phyloP scores from a whole-genome alignment of 2,329 filamentous ascomycete genomes.

The Dactylellina drechsleri region DNA sequence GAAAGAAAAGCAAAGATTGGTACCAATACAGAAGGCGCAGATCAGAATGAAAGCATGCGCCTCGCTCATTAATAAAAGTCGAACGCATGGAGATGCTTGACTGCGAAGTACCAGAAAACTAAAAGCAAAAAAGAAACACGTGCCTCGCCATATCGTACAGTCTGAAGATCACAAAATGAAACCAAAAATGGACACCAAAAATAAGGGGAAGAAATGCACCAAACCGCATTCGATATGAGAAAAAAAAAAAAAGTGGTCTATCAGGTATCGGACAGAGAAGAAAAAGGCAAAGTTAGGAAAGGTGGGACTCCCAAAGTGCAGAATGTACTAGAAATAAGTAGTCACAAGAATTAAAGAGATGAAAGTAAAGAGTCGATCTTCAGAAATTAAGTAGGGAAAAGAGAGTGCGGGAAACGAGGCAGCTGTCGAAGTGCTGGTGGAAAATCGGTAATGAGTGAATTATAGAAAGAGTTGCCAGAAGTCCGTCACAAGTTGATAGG shows the following conservation, averaged over 20 bases:
- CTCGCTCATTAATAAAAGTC: slow-evolving; percentile 8
- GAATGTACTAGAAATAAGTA: slow-evolving; percentile 14
- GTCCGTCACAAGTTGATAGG: slow-evolving; percentile 24
- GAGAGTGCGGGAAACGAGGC: slow-evolving; percentile 40
- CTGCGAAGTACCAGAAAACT: slow-evolving; percentile 1
- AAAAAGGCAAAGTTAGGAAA: slow-evolving; percentile 11
- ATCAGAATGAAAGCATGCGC: background rate
- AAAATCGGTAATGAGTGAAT: slow-evolving; percentile 14
- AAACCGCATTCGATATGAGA: slow-evolving; percentile 11
- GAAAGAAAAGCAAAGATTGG: slow-evolving; percentile 7
- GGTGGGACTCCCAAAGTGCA: slow-evolving; percentile 30
- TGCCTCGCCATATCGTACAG: slow-evolving; percentile 42
- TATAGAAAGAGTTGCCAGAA: slow-evolving; percentile 43
- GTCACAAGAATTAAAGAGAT: slow-evolving; percentile 22
- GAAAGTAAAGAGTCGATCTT: slow-evolving; percentile 34
- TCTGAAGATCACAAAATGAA: slow-evolving; percentile 27
- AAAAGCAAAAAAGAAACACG: slow-evolving; percentile 19
- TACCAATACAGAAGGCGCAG: slow-evolving; percentile 1
- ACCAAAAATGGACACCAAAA: slow-evolving; percentile 22
- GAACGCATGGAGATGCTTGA: slow-evolving; percentile 12
- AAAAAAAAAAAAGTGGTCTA: slow-evolving; percentile 34
- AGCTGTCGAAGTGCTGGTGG: slow-evolving; percentile 49
- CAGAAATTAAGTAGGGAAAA: slow-evolving; percentile 1
- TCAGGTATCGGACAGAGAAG: slow-evolving; percentile 41
- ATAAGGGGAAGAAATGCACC: slow-evolving; percentile 16